Conservation (phyloP, 2,329 filamentous ascomycete genomes). For the Fusarium domesticum region DNA sequence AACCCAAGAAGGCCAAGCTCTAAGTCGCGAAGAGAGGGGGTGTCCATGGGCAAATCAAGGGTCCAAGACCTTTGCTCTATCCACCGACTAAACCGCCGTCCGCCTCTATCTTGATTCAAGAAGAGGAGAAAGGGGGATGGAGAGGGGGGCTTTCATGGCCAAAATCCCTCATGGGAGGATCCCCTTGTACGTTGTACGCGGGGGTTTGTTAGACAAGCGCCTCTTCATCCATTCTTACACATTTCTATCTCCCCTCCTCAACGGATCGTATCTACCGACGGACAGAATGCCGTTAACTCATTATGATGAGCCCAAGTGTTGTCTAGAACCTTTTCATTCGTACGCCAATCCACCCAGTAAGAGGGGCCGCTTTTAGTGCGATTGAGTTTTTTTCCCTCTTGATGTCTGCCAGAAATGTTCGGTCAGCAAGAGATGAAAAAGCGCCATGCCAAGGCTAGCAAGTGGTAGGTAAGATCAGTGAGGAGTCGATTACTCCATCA, state of each 20-base stretch:
- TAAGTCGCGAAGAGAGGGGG: conserved; percentile 9
- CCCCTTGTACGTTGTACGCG: conserved; percentile 9
- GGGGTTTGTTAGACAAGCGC: conserved; percentile 12
- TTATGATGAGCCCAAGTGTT: neutral
- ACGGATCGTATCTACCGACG: conserved; percentile 17
- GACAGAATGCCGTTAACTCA: neutral
- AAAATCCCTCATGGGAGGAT: conserved; percentile 26
- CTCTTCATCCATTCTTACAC: no score
- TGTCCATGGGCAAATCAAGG: conserved; percentile 6
- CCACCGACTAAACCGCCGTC: conserved; percentile 18
- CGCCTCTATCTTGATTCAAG: conserved; percentile 19
- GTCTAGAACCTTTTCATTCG: neutral
- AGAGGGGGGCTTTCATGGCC: no score
- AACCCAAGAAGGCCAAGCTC: conserved; percentile 9
- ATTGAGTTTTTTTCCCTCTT: neutral
- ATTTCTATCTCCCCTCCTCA: conserved; percentile 14
- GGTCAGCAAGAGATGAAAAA: neutral
- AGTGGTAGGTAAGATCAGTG: no score
- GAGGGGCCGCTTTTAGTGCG: neutral
- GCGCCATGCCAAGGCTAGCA: no score
- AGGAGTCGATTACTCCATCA: no score
- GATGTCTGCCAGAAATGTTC: neutral
- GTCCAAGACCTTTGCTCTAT: conserved; percentile 9
- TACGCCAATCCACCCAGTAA: neutral
- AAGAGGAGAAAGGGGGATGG: no score